These are phyloP conservation scores for Brettanomyces custersianus DNA, from an alignment of 805 yeast species.

Conservation along the genomic window DNA sequence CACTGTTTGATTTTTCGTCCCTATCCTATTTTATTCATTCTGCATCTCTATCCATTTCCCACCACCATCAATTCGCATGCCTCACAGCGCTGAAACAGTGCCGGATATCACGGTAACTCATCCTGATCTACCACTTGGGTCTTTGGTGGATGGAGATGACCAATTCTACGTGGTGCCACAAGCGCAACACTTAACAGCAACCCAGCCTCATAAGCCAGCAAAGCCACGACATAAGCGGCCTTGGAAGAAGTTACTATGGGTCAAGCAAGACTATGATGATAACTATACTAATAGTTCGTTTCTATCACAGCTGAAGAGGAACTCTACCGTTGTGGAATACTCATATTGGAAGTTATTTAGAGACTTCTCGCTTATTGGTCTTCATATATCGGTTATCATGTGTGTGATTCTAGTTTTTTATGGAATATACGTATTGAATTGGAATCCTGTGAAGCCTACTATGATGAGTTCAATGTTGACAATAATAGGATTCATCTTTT, in stretches of 20 bases:
- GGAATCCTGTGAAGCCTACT: conserved; percentile 42
- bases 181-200: too few species aligned
- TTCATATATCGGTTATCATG: conserved; percentile 57
- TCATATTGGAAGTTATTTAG: conserved; percentile 53
- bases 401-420: conserved; percentile 62
- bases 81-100: too few species aligned
- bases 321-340: conserved; percentile 64
- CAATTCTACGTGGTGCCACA: too few species aligned
- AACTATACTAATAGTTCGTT: conserved; percentile 81
- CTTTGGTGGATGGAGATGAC: too few species aligned
- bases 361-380: conserved; percentile 61
- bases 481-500: conserved; percentile 27
- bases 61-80: too few species aligned
- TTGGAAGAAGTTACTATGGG: conserved; percentile 85
- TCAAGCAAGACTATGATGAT: conserved; percentile 80
- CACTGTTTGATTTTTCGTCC: too few species aligned
- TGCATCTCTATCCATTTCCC: too few species aligned
- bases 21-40: too few species aligned
- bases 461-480: conserved; percentile 25
- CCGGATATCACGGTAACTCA: too few species aligned
- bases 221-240: conserved; percentile 18
- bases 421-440: conserved; percentile 41
- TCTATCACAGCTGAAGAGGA: conserved; percentile 68
- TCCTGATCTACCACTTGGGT: too few species aligned
- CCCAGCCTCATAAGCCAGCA: not conserved